Conservation (phyloP, 345 rosid genomes). For the Laguncularia racemosa region DNA sequence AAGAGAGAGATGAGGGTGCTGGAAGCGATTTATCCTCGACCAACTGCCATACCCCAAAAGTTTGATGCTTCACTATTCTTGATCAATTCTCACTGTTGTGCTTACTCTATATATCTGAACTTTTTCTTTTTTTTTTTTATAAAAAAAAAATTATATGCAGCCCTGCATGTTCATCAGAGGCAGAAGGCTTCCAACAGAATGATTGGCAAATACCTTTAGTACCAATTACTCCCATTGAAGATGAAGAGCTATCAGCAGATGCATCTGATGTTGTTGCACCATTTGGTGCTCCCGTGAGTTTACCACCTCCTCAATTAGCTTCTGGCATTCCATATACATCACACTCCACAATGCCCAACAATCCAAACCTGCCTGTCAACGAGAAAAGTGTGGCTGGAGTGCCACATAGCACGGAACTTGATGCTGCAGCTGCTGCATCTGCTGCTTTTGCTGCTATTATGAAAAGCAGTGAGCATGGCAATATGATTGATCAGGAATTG, state of each 20-base stretch:
- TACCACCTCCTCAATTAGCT: conserved; percentile 25
- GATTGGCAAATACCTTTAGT: conserved; percentile 44
- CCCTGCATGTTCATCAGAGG: conserved; percentile 43
- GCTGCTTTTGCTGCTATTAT: conserved; percentile 62
- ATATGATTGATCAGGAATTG: conserved; percentile 68
- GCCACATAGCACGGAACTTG: conserved; percentile 36
- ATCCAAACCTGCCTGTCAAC: conserved; percentile 11
- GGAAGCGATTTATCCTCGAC: conserved; percentile 92
- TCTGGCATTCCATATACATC: conserved; percentile 21
- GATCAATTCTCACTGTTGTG: conserved; percentile 35
- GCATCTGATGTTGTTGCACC: conserved; percentile 16
- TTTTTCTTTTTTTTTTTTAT: conserved; percentile 1
- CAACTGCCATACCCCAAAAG: conserved; percentile 84
- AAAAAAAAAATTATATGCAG: conserved; percentile 26
- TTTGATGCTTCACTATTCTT: conserved; percentile 22
- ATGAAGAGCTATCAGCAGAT: conserved; percentile 57
- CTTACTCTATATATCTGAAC: conserved; percentile 12
- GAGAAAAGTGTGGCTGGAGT: conserved; percentile 32
- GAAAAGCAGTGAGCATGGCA: conserved; percentile 55
- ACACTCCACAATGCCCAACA: conserved; percentile 16
- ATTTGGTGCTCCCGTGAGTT: conserved; percentile 15
- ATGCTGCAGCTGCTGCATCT: conserved; percentile 54
- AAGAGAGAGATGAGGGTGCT: conserved; percentile 88
- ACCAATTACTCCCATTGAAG: conserved; percentile 81
- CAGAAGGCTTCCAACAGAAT: conserved; percentile 26